These are phyloP conservation scores for Debaryomyces sp. DNA, from an alignment of 1,139 yeast genomes.

Conservation along the genomic window DNA sequence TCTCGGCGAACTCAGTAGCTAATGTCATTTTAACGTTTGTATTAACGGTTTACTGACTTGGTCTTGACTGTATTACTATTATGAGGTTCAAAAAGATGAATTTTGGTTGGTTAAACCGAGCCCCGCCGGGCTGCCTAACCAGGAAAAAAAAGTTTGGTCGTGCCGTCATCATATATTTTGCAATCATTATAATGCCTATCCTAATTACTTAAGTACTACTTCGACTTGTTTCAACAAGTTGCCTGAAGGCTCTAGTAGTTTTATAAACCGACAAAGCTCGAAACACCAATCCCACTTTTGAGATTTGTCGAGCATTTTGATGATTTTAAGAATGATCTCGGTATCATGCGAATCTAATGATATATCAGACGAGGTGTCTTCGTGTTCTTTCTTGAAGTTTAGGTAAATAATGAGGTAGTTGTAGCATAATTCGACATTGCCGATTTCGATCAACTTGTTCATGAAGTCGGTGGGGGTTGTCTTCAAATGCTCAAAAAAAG, in stretches of 20 bases:
- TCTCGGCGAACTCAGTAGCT: conserved; percentile 84
- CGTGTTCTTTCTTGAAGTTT: conserved; percentile 41
- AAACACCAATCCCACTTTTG: conserved; percentile 49
- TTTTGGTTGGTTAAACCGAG: conserved; percentile 30
- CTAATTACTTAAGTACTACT: conserved; percentile 8
- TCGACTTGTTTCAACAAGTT: conserved; percentile 25
- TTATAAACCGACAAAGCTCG: conserved; percentile 49
- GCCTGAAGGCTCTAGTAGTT: conserved; percentile 44
- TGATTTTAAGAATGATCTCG: conserved; percentile 36
- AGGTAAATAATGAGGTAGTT: conserved; percentile 45
- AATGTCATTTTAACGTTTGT: conserved; percentile 46
- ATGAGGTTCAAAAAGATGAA: conserved; percentile 19
- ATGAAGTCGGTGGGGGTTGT: conserved; percentile 44
- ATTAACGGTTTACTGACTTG: conserved; percentile 12
- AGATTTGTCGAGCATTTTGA: conserved; percentile 34
- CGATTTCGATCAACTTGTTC: conserved; percentile 35
- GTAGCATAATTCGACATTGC: conserved; percentile 45
- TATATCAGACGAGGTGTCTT: conserved; percentile 15
- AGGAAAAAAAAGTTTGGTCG: background rate
- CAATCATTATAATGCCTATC: background rate
- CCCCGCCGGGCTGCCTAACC: conserved; percentile 7
- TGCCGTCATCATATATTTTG: conserved; percentile 2
- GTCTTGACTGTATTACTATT: background rate
- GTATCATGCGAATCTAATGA: conserved; percentile 34
- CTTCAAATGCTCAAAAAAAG: conserved; percentile 36